These are phyloP conservation scores for Peterozyma xylosa DNA, from an alignment of 805 yeast species.

Conservation along the genomic window DNA sequence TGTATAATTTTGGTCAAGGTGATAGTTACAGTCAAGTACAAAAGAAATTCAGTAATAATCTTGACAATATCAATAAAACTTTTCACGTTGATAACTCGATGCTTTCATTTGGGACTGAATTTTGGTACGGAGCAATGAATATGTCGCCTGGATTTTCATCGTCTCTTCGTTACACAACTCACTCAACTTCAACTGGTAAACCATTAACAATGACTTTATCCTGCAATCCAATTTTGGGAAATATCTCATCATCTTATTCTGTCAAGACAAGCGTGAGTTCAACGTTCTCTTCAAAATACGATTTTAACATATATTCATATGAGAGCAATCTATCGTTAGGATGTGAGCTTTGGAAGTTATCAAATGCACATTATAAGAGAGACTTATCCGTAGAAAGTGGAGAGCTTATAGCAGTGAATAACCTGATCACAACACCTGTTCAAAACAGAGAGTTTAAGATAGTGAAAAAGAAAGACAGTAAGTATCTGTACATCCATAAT, in stretches of 20 bases:
- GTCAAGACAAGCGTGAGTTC: slow-evolving; percentile 70
- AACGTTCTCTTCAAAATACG: slow-evolving; percentile 77
- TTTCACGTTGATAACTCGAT: slow-evolving; percentile 37
- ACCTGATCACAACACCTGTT: neutral
- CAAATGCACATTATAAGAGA: slow-evolving; percentile 13
- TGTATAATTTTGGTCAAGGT: slow-evolving; percentile 51
- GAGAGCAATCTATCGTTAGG: slow-evolving; percentile 84
- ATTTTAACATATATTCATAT: slow-evolving; percentile 86
- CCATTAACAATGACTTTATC: slow-evolving; percentile 86
- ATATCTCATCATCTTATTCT: slow-evolving; percentile 79
- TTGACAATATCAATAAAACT: slow-evolving; percentile 5
- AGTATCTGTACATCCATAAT: neutral
- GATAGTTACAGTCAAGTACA: slow-evolving; percentile 1
- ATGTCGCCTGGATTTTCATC: slow-evolving; percentile 89
- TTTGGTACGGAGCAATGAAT: slow-evolving; percentile 79
- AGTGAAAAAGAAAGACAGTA: neutral
- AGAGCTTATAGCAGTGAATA: neutral
- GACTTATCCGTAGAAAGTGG: neutral
- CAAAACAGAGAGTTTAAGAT: neutral
- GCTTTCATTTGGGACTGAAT: slow-evolving; percentile 72
- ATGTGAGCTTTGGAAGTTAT: slow-evolving; percentile 67
- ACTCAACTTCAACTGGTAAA: slow-evolving; percentile 78
- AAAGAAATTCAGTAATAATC: slow-evolving; percentile 1
- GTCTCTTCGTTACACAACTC: slow-evolving; percentile 77
- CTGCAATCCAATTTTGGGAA: slow-evolving; percentile 85